Evolutionary conservation across 2,329 filamentous ascomycete genomes (phyloP), one percentile per base, ranked within the genome.

Genomic region (Escovopsis weberi): DNA sequence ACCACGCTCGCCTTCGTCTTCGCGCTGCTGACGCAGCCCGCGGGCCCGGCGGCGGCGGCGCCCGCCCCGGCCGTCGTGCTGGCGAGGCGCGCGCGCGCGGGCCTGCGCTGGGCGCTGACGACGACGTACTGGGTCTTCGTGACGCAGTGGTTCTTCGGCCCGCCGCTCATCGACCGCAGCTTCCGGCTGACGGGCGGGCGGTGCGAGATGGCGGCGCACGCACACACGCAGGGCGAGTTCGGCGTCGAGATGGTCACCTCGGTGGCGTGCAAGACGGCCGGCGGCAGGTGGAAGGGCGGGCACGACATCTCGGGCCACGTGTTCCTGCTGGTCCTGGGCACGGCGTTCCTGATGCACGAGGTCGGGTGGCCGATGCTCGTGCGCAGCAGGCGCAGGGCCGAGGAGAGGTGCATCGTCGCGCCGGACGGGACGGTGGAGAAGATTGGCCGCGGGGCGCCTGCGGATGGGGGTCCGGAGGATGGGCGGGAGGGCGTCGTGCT

Each of bases 251-350:
- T 80, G 47, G 65, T 87, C 37, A 89, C 83, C 1, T 79, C 82
- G 1, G 77, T 81, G 4, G 82, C 85, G 37, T 98, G 91, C 58
- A 91, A 85, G 64, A 70, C 80, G 4, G 76, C 78, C 0, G 89
- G 89, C 6, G 89, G 91, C 0, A 67, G 70, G 43, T 98, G 91
- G 91, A 75, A 69, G 45, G 91, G 91, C n/a, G 91, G 91, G 0
- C 87, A 96, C 62, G 91, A 98, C 61, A 89, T 98, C 52, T 91
- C 83, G 47, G 91, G 91, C 0, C 91, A 96, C 62, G 86, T 95
- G 4, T 95, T 98, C 56, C 65, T 98, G 65, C 71, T 98, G 39
- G 86, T 93, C 6, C 67, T 95, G 36, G 85, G 85, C 4, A 89
- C 82, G 44, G 78, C 78, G 39, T 84, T 94, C 55, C 65, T 96